Percentiles rank a stretch among this genome's conserved stretches.
phyloP scores from a whole-genome alignment of 768 basidiomycete species.

The Pleurotus tuber-regium region DNA sequence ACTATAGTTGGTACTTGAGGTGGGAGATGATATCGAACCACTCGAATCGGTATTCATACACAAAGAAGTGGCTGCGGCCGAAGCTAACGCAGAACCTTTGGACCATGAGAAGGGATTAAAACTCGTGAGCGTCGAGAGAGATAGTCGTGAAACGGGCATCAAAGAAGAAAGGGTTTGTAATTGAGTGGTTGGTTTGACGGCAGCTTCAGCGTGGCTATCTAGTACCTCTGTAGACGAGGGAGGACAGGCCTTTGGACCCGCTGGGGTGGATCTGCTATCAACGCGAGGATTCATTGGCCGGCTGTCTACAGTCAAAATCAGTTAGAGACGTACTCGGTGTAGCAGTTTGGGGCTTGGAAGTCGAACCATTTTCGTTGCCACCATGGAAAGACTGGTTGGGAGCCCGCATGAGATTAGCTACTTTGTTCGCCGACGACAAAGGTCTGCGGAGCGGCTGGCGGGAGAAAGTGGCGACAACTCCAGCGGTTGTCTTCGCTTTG shows the following conservation, averaged over 20 bases:
- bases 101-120: slow-evolving; percentile 57
- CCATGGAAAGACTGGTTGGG: slow-evolving; percentile 13
- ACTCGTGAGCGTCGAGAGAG: slow-evolving; percentile 59
- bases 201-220: slow-evolving; percentile 31
- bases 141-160: slow-evolving; percentile 54
- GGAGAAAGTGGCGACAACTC: slow-evolving; percentile 39
- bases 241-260: slow-evolving; percentile 12
- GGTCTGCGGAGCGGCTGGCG: slow-evolving; percentile 43
- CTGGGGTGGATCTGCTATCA: slow-evolving; percentile 38
- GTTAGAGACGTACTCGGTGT: slow-evolving; percentile 59
- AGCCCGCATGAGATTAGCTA: slow-evolving; percentile 19
- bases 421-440: slow-evolving; percentile 22
- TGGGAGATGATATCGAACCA: too few species aligned
- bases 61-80: background rate
- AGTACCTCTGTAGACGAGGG: slow-evolving; percentile 35
- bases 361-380: slow-evolving; percentile 55
- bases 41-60: background rate
- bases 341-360: slow-evolving; percentile 48
- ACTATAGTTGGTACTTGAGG: too few species aligned
- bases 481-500: slow-evolving; percentile 25
- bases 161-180: slow-evolving; percentile 44
- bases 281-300: slow-evolving; percentile 33
- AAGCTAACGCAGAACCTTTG: slow-evolving; percentile 32
- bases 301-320: slow-evolving; percentile 38
- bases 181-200: slow-evolving; percentile 20